Conservation (phyloP, 495 filamentous ascomycete genomes). For the Aeminium ludgeri region DNA sequence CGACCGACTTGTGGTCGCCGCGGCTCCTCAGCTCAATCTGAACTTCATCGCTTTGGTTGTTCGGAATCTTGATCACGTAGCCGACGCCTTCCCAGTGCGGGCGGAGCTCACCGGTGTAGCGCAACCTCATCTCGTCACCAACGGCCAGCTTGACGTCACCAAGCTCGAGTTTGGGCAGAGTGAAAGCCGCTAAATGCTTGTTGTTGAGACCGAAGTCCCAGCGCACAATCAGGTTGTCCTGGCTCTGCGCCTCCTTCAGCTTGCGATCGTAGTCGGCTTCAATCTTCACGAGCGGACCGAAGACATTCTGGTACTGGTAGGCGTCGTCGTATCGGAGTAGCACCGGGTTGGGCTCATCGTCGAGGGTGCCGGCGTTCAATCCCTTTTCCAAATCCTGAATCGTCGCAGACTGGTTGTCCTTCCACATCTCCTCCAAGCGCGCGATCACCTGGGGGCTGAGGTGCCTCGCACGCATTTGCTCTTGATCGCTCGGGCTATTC, state of each 20-base stretch:
- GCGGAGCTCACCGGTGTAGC: slow-evolving; percentile 89
- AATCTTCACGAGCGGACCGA: slow-evolving; percentile 95
- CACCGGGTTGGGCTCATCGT: slow-evolving; percentile 89
- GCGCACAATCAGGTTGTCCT: slow-evolving; percentile 80
- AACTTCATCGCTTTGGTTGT: slow-evolving; percentile 97
- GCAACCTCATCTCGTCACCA: slow-evolving; percentile 94
- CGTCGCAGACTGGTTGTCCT: slow-evolving; percentile 80
- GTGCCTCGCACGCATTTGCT: slow-evolving; percentile 88
- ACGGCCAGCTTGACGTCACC: slow-evolving; percentile 97
- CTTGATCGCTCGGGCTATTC: slow-evolving; percentile 71
- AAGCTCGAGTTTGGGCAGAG: slow-evolving; percentile 89
- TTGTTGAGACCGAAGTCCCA: slow-evolving; percentile 97
- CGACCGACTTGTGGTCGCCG: slow-evolving; percentile 82
- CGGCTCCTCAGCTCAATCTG: slow-evolving; percentile 85
- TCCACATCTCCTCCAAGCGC: slow-evolving; percentile 97
- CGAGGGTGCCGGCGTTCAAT: slow-evolving; percentile 47
- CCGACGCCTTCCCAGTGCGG: slow-evolving; percentile 95
- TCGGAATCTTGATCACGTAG: slow-evolving; percentile 98
- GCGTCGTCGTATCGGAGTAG: slow-evolving; percentile 92
- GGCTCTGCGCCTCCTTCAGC: slow-evolving; percentile 93
- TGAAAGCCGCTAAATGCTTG: slow-evolving; percentile 92
- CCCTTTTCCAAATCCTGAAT: slow-evolving; percentile 87
- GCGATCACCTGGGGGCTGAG: slow-evolving; percentile 91
- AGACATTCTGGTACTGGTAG: slow-evolving; percentile 98
- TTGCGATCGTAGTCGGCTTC: slow-evolving; percentile 99